phyloP scores from a whole-genome alignment of 176 grass and related monocot species.

The Phoenix dactylifera region DNA sequence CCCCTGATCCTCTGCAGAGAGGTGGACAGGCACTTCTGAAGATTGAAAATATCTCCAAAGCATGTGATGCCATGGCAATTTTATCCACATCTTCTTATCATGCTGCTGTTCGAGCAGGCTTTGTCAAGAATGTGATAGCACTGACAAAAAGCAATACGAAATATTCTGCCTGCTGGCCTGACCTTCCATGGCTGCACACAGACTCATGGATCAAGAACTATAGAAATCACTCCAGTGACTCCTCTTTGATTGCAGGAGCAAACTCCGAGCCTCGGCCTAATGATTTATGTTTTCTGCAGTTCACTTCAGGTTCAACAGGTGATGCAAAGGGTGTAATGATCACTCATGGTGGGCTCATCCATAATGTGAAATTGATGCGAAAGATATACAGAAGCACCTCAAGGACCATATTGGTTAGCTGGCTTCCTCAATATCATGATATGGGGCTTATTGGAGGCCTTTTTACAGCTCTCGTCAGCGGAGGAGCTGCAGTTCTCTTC shows the following conservation, averaged over 20 bases:
- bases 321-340: constrained; percentile 81
- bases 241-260: constrained; percentile 11
- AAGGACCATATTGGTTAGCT: constrained; percentile 56
- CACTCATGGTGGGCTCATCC: constrained; percentile 61
- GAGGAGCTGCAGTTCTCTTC: constrained; percentile 59
- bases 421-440: constrained; percentile 86
- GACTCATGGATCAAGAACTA: constrained; percentile 58
- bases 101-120: constrained; percentile 54
- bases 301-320: constrained; percentile 72
- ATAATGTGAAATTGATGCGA: constrained; percentile 71
- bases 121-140: constrained; percentile 46
- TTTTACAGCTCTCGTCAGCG: constrained; percentile 72
- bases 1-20: constrained; percentile 62
- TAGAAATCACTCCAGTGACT: constrained; percentile 23
- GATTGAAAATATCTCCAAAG: constrained; percentile 58
- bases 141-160: constrained; percentile 29
- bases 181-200: constrained; percentile 57
- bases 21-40: constrained; percentile 62
- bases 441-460: constrained; percentile 69
- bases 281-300: constrained; percentile 67
- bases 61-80: constrained; percentile 45
- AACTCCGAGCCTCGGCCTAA: constrained; percentile 23
- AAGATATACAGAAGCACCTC: constrained; percentile 53
- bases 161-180: constrained; percentile 46
- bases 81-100: constrained; percentile 69